Conservation (phyloP, 2,329 filamentous ascomycete genomes). For the Davidsoniella eucalypti region DNA sequence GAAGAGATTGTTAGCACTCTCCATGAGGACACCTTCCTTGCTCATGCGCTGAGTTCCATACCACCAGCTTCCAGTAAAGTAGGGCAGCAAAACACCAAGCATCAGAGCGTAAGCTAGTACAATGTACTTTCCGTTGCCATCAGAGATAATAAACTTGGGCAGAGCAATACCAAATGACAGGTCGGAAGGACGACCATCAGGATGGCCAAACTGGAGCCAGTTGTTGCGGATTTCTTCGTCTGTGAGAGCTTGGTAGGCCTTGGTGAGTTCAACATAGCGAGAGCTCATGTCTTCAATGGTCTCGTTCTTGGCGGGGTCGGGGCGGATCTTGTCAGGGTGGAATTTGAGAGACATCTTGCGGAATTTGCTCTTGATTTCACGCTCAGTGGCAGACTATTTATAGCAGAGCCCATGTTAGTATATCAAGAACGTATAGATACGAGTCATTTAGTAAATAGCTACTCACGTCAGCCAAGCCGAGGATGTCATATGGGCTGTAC, state of each 20-base stretch:
- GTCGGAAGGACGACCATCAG: constrained; percentile 83
- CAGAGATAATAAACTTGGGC: constrained; percentile 79
- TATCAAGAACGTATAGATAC: neutral
- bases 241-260: constrained; percentile 94
- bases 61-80: constrained; percentile 94
- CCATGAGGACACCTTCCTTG: constrained; percentile 82
- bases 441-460: neutral
- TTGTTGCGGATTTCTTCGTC: constrained; percentile 97
- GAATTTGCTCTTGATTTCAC: constrained; percentile 83
- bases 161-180: constrained; percentile 96
- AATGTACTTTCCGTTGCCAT: constrained; percentile 92
- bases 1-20: constrained; percentile 90
- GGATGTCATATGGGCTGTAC: constrained; percentile 94
- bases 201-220: constrained; percentile 88
- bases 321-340: constrained; percentile 84
- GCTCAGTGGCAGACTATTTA: constrained; percentile 59
- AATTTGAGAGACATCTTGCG: constrained; percentile 69
- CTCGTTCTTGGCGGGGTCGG: constrained; percentile 74
- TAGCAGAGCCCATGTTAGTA: neutral
- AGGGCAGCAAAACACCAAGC: constrained; percentile 79
- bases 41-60: constrained; percentile 89
- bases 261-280: constrained; percentile 84
- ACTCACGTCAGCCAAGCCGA: constrained; percentile 65
- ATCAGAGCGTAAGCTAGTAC: constrained; percentile 76
- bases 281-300: constrained; percentile 73